These are phyloP conservation scores for Pseudocercospora fuligena DNA, from an alignment of 2,329 filamentous ascomycete genomes.

Conservation along the genomic window DNA sequence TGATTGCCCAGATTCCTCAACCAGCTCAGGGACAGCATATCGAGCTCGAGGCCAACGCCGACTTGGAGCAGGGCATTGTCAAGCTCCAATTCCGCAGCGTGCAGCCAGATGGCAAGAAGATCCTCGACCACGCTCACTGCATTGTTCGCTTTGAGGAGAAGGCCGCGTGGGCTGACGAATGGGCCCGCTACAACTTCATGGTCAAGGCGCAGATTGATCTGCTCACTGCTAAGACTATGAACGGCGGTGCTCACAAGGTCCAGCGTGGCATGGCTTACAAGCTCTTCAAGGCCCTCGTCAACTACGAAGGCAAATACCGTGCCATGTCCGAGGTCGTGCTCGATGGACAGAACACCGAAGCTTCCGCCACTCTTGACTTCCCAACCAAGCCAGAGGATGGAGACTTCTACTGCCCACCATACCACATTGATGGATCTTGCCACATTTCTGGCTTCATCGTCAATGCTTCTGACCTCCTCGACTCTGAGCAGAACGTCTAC, in stretches of 20 bases:
- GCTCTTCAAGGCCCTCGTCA: conserved; percentile 64
- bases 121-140: conserved; percentile 66
- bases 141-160: conserved; percentile 66
- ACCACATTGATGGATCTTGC: conserved; percentile 63
- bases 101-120: conserved; percentile 63
- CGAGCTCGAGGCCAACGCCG: conserved; percentile 63
- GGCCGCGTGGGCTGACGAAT: conserved; percentile 66
- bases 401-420: conserved; percentile 63
- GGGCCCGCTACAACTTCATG: conserved; percentile 67
- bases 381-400: conserved; percentile 59
- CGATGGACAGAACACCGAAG: conserved; percentile 60
- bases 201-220: conserved; percentile 63
- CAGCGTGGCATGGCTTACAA: conserved; percentile 80
- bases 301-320: conserved; percentile 61
- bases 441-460: conserved; percentile 65
- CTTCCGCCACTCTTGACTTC: conserved; percentile 60
- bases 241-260: conserved; percentile 72
- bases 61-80: conserved; percentile 60
- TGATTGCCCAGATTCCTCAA: conserved; percentile 62
- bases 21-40: conserved; percentile 62
- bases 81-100: conserved; percentile 62
- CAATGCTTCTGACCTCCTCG: conserved; percentile 63
- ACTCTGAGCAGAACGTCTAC: conserved; percentile 64
- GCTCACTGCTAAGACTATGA: conserved; percentile 68
- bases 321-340: conserved; percentile 64